Conservation (phyloP, 768 basidiomycete species). For the Boletus reticulatus region DNA sequence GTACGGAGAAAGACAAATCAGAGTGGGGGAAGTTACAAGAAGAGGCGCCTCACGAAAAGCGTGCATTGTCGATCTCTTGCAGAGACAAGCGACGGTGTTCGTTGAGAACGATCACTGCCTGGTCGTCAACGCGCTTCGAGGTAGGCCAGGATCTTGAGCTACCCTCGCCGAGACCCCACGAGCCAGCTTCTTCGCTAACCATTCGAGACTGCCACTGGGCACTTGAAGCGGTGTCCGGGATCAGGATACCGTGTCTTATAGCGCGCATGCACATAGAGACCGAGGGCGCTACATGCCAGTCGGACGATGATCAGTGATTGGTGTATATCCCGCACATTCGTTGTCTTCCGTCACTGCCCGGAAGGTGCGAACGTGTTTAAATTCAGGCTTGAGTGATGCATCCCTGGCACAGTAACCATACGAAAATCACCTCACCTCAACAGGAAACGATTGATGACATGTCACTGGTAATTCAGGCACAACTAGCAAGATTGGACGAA, state of each 20-base stretch:
- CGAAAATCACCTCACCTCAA: constrained; percentile 1
- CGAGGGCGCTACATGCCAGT: constrained; percentile 2
- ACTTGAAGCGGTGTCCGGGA: too few species aligned
- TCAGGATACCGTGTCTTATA: constrained; percentile 12
- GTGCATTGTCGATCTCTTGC: constrained; percentile 80
- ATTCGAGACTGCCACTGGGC: constrained; percentile 15
- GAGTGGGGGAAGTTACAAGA: background rate
- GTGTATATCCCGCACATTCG: constrained; percentile 19
- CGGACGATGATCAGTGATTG: constrained; percentile 12
- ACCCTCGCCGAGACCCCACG: background rate
- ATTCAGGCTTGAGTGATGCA: too few species aligned
- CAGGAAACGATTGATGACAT: background rate
- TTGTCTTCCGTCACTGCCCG: constrained; percentile 8
- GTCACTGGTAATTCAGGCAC: constrained; percentile 5
- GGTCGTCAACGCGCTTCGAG: background rate
- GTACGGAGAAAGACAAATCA: background rate
- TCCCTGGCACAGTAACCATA: too few species aligned
- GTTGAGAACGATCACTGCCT: constrained; percentile 41
- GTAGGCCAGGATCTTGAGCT: background rate
- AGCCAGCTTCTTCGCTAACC: background rate
- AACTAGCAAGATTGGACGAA: background rate
- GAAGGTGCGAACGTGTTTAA: background rate
- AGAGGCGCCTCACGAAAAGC: constrained; percentile 60
- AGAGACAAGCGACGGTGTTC: constrained; percentile 75
- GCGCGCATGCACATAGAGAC: background rate